phyloP scores from a whole-genome alignment of 768 basidiomycete species.

The Rubroboletus pulcherrimus region DNA sequence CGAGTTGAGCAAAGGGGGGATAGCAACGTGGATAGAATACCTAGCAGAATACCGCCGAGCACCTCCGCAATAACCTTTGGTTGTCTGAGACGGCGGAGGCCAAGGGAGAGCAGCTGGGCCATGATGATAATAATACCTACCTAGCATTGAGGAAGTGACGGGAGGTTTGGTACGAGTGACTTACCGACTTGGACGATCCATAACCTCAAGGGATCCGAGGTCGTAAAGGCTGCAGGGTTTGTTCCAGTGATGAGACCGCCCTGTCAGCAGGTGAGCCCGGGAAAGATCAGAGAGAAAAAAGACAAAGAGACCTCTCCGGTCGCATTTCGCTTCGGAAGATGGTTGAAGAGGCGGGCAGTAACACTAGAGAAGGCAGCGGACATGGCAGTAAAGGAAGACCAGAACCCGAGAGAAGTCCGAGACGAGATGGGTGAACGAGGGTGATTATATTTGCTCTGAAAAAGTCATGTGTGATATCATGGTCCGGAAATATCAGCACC shows the following conservation, averaged over 20 bases:
- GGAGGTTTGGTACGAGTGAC: slow-evolving; percentile 15
- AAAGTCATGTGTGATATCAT: not conserved
- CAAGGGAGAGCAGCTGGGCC: slow-evolving; percentile 71
- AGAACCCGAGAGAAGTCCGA: no score
- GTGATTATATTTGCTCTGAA: not conserved
- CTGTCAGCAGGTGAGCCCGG: slow-evolving; percentile 33
- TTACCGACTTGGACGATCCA: slow-evolving; percentile 79
- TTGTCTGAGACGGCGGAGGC: slow-evolving; percentile 71
- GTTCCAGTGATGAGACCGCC: slow-evolving; percentile 74
- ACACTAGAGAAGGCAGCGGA: slow-evolving; percentile 43
- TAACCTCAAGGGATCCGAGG: slow-evolving; percentile 64
- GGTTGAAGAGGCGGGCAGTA: slow-evolving; percentile 23
- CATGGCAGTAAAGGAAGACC: slow-evolving; percentile 8
- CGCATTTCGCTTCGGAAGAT: slow-evolving; percentile 7
- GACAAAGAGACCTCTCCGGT: slow-evolving; percentile 22
- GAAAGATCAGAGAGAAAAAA: not conserved
- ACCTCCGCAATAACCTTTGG: slow-evolving; percentile 85
- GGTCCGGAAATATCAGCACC: no score
- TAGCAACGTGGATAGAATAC: slow-evolving; percentile 43
- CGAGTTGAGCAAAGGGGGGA: not conserved
- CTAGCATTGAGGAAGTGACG: not conserved
- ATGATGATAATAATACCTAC: slow-evolving; percentile 79
- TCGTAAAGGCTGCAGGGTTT: slow-evolving; percentile 65
- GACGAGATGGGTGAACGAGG: no score
- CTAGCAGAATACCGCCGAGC: slow-evolving; percentile 86